Evolutionary conservation across 2,329 filamentous ascomycete genomes (phyloP).

Genomic region (Aureobasidium sp.): DNA sequence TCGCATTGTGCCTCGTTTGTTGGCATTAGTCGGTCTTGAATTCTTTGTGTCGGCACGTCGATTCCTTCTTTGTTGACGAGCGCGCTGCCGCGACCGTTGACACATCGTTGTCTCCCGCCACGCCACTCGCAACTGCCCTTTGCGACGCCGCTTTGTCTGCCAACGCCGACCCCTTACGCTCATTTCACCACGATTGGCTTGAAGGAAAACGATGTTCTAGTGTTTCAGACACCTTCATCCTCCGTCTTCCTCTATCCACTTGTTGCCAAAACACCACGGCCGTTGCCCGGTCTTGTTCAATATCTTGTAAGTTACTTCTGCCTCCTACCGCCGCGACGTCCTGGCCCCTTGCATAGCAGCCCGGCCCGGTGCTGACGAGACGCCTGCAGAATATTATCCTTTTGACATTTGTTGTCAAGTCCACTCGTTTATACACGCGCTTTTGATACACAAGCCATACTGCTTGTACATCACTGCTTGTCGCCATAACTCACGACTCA

Average conservation of each 20-base stretch:
- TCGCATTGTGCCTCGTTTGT: slow-evolving; percentile 3
- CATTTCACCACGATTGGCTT: slow-evolving; percentile 14
- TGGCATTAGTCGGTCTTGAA: slow-evolving; percentile 4
- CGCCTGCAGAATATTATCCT: slow-evolving; percentile 19
- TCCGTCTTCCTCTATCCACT: neutral
- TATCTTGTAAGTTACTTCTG: slow-evolving; percentile 7
- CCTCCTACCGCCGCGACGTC: neutral
- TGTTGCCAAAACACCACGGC: slow-evolving; percentile 10
- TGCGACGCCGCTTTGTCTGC: slow-evolving; percentile 7
- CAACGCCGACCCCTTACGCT: slow-evolving; percentile 14
- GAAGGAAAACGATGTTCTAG: slow-evolving; percentile 15
- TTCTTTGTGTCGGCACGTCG: slow-evolving; percentile 13
- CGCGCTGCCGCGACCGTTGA: slow-evolving; percentile 11
- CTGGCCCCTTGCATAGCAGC: slow-evolving; percentile 7
- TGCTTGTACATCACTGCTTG: neutral
- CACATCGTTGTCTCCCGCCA: slow-evolving; percentile 13
- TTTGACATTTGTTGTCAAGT: slow-evolving; percentile 38
- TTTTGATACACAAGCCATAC: slow-evolving; percentile 26
- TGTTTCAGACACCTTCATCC: slow-evolving; percentile 15
- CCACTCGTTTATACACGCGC: slow-evolving; percentile 43
- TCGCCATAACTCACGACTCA: slow-evolving; percentile 10
- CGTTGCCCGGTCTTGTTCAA: slow-evolving; percentile 2
- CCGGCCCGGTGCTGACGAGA: slow-evolving; percentile 13
- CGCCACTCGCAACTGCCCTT: slow-evolving; percentile 9
- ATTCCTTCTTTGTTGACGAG: slow-evolving; percentile 12